These are phyloP conservation scores for Lachnellula suecica DNA, from an alignment of 2,329 filamentous ascomycete species.

Conservation along the genomic window DNA sequence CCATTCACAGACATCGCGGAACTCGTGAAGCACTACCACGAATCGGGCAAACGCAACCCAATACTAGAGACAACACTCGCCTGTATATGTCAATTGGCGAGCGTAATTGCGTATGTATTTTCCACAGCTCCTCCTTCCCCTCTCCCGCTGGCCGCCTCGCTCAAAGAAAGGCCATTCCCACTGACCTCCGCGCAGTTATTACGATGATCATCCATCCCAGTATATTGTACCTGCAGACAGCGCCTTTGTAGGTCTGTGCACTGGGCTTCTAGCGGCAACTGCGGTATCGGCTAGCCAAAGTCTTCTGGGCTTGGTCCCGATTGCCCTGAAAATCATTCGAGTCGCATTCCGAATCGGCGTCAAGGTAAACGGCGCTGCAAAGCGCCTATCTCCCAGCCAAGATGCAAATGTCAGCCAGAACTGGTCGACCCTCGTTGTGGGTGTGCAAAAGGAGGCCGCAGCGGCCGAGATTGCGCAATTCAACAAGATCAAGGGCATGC, in stretches of 20 bases:
- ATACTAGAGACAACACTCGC: conserved; percentile 1
- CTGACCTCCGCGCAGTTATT: too few species aligned
- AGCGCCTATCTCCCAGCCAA: not conserved
- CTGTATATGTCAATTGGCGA: conserved; percentile 4
- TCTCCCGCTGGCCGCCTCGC: too few species aligned
- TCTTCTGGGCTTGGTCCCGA: conserved; percentile 23
- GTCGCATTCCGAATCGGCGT: conserved; percentile 29
- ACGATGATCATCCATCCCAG: not conserved
- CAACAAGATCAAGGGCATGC: conserved; percentile 3
- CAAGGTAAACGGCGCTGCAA: not conserved
- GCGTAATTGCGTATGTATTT: conserved; percentile 4
- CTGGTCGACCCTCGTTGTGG: conserved; percentile 5
- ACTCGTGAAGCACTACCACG: conserved; percentile 1
- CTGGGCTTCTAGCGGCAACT: conserved; percentile 28
- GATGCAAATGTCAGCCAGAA: not conserved
- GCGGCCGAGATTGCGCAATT: not conserved
- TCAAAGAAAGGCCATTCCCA: too few species aligned
- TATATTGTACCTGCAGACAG: not conserved
- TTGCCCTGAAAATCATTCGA: conserved; percentile 25
- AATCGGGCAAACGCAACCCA: conserved; percentile 1
- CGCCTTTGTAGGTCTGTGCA: conserved; percentile 23
- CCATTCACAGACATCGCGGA: conserved; percentile 6
- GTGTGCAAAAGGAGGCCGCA: conserved; percentile 1
- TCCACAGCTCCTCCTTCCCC: not conserved
- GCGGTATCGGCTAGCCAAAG: conserved; percentile 25